Percentiles rank a stretch among this genome's conserved stretches.
These are phyloP conservation scores for Forsythia suspensa DNA, from an alignment of 257 asterid species.

Conservation along the genomic window DNA sequence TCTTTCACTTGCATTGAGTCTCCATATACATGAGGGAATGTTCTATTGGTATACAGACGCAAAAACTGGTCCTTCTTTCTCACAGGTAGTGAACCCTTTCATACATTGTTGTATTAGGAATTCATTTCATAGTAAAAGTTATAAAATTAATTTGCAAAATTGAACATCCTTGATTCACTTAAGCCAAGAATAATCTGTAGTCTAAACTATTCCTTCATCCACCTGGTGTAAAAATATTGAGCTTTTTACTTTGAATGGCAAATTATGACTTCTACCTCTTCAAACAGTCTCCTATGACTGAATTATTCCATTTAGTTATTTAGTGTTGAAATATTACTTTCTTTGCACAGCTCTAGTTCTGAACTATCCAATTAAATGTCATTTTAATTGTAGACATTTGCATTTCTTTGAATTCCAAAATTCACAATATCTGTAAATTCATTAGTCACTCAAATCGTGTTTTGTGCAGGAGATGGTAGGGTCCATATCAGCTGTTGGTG, in stretches of 20 bases:
- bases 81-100: conserved; percentile 49
- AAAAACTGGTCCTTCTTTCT: conserved; percentile 65
- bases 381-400: no score
- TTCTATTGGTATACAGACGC: conserved; percentile 94
- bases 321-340: background rate
- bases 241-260: background rate
- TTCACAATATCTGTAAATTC: background rate
- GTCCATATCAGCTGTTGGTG: conserved; percentile 60
- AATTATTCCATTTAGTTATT: background rate
- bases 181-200: background rate
- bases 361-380: background rate
- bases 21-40: conserved; percentile 86
- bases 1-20: conserved; percentile 74
- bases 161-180: background rate
- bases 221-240: background rate
- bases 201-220: background rate
- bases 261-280: background rate
- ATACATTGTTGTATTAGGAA: background rate
- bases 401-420: no score
- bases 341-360: background rate
- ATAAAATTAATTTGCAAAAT: conserved; percentile 1
- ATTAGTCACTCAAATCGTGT: background rate
- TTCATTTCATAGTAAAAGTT: background rate
- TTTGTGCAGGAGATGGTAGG: conserved; percentile 50
- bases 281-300: background rate